Evolutionary conservation across 305 asterid species (phyloP), one percentile per base, ranked within the genome.

Genomic region (Solanum aculeatissimum): DNA sequence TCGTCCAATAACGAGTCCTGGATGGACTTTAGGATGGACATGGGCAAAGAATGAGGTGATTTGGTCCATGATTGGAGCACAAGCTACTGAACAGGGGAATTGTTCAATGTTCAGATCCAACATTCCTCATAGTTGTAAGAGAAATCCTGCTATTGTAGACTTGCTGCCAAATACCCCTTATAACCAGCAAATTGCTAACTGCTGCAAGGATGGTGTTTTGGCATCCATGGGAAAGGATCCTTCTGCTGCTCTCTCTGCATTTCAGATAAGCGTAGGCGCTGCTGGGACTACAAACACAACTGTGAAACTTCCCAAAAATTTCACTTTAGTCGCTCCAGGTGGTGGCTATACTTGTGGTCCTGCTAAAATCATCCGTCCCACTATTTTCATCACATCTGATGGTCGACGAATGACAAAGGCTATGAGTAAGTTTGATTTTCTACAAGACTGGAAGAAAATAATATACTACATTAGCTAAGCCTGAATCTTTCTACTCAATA

Each of bases 21-120:
- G 88, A 10, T 86, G 88, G 88, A 86, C 83, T 11, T 51, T 86
- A 35, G 85, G 83, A 43, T 86, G 89, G 89, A 84, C 82, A 4
- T 86, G 87, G 89, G 85, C 84, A 2, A 70, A 80, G 38, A 70
- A 70, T 45, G 87, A 86, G 38, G 15, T 86, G 0, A 86, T 86
- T 57, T 86, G 89, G 87, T 0, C 72, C 49, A 71, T 84, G 84
- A 0, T 35, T 1, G 89, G 89, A 55, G 83, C 86, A n/a, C 7
- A 70, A 84, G 60, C 85, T 25, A 86, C 83, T 0, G 57, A 84
- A 0, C 38, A 86, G 60, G 89, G 89, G 0, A n/a, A 86, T 51
- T 86, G 89, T n/a, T 86, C 89, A 9, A 86, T 1, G 66, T 86
- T 45, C 23, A 49, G 10, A 69, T 4, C n/a, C 47, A 80, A 35